Conservation (phyloP, 2,329 filamentous ascomycete species). For the Fusarium oligoseptatum region DNA sequence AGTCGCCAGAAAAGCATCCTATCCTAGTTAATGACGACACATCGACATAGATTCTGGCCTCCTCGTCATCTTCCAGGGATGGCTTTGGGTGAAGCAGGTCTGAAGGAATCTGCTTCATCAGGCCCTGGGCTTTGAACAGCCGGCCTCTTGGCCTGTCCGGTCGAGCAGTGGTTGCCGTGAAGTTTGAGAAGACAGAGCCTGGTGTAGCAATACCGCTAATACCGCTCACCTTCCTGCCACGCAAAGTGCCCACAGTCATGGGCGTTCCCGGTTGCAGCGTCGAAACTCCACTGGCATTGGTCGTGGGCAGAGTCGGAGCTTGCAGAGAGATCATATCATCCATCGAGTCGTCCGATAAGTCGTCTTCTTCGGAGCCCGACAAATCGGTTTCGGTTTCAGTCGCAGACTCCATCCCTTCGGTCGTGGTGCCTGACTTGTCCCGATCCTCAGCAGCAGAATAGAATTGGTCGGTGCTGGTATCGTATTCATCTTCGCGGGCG, state of each 20-base stretch:
- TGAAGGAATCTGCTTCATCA: constrained; percentile 78
- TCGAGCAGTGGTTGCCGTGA: constrained; percentile 85
- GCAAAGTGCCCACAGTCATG: constrained; percentile 72
- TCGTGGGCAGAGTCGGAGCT: constrained; percentile 82
- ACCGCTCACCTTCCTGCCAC: constrained; percentile 76
- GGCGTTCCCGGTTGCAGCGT: constrained; percentile 86
- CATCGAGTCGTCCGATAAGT: constrained; percentile 88
- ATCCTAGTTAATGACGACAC: constrained; percentile 87
- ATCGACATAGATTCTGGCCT: constrained; percentile 91
- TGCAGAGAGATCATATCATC: constrained; percentile 94
- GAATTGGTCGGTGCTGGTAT: constrained; percentile 91
- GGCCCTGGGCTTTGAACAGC: constrained; percentile 85
- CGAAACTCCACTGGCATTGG: constrained; percentile 82
- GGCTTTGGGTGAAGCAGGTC: constrained; percentile 90
- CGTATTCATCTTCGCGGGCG: constrained; percentile 75
- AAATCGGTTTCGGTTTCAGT: constrained; percentile 75
- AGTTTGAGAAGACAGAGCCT: constrained; percentile 89
- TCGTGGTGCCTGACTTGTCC: constrained; percentile 68
- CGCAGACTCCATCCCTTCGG: constrained; percentile 69
- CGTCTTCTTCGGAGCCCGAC: constrained; percentile 75
- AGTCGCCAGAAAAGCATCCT: constrained; percentile 97
- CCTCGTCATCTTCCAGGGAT: constrained; percentile 81
- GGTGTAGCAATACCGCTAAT: constrained; percentile 85
- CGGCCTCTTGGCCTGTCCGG: constrained; percentile 80
- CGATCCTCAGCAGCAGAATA: constrained; percentile 91